phyloP scores from a whole-genome alignment of 2,329 filamentous ascomycete species.

The Sporothrix mexicana region DNA sequence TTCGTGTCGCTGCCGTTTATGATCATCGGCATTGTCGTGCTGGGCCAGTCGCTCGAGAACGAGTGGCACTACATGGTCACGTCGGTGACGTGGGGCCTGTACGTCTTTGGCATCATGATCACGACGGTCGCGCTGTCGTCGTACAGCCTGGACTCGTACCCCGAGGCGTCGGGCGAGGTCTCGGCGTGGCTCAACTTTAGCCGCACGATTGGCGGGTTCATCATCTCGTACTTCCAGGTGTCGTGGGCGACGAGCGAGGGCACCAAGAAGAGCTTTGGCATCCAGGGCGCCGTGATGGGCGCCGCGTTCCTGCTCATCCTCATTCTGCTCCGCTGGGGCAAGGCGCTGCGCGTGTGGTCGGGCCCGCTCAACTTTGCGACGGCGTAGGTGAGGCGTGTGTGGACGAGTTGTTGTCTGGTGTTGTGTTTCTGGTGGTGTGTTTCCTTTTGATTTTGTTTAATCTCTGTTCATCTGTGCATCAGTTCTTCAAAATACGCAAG shows the following conservation, averaged over 20 bases:
- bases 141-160: slow-evolving; percentile 61
- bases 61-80: slow-evolving; percentile 60
- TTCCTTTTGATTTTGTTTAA: background rate
- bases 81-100: slow-evolving; percentile 58
- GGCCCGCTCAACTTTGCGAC: slow-evolving; percentile 45
- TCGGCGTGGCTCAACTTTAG: slow-evolving; percentile 58
- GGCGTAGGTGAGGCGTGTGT: slow-evolving; percentile 33
- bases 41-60: slow-evolving; percentile 58
- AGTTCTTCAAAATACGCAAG: background rate
- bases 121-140: slow-evolving; percentile 58
- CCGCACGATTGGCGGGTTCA: slow-evolving; percentile 54
- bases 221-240: slow-evolving; percentile 59
- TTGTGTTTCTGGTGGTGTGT: background rate
- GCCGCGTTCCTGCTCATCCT: slow-evolving; percentile 42
- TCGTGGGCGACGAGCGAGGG: slow-evolving; percentile 54
- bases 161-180: slow-evolving; percentile 60
- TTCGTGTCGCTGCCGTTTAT: slow-evolving; percentile 57
- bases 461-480: background rate
- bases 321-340: slow-evolving; percentile 42
- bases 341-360: slow-evolving; percentile 44
- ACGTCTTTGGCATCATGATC: slow-evolving; percentile 62
- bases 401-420: background rate
- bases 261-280: slow-evolving; percentile 53
- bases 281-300: slow-evolving; percentile 51
- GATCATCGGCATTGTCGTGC: slow-evolving; percentile 55